Percentiles rank a stretch among this genome's conserved stretches.
Evolutionary conservation across 805 yeast species (phyloP).

Genomic region (Tetrapisispora iriomotensis): DNA sequence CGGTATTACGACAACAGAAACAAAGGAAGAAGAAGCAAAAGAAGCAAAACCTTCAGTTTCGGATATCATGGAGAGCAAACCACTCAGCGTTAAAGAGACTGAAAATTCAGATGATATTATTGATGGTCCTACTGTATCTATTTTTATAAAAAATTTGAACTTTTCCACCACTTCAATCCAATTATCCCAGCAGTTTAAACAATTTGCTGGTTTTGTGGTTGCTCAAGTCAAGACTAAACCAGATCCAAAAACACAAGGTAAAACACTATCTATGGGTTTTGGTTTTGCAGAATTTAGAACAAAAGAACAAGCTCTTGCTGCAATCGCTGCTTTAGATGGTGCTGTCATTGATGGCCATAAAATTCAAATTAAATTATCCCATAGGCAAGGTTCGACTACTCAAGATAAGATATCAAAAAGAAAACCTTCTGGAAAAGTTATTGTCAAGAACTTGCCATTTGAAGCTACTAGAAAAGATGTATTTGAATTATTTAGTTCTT

Average conservation of each 20-base stretch:
- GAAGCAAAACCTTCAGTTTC: slow-evolving; percentile 24
- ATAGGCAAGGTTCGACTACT: slow-evolving; percentile 45
- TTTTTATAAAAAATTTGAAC: slow-evolving; percentile 86
- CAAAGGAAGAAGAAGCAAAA: slow-evolving; percentile 23
- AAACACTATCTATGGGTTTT: slow-evolving; percentile 87
- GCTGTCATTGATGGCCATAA: slow-evolving; percentile 80
- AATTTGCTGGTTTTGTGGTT: slow-evolving; percentile 67
- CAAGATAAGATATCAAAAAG: slow-evolving; percentile 28
- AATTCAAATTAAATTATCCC: slow-evolving; percentile 80
- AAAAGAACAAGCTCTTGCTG: slow-evolving; percentile 67
- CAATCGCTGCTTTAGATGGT: slow-evolving; percentile 65
- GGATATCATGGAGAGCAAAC: slow-evolving; percentile 31
- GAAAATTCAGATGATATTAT: slow-evolving; percentile 31
- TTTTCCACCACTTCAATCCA: slow-evolving; percentile 61
- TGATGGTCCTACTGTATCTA: slow-evolving; percentile 73
- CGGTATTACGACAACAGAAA: slow-evolving; percentile 13
- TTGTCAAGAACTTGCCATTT: slow-evolving; percentile 94
- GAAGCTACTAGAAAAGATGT: slow-evolving; percentile 91
- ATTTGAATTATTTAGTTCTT: slow-evolving; percentile 85
- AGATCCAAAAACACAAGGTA: slow-evolving; percentile 62
- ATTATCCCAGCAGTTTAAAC: slow-evolving; percentile 52
- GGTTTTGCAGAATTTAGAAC: slow-evolving; percentile 90
- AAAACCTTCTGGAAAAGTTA: slow-evolving; percentile 58
- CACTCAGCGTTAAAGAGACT: slow-evolving; percentile 33
- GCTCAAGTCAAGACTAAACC: slow-evolving; percentile 84